phyloP scores from a whole-genome alignment of 495 filamentous ascomycete genomes.

The Rhypophila decipiens region DNA sequence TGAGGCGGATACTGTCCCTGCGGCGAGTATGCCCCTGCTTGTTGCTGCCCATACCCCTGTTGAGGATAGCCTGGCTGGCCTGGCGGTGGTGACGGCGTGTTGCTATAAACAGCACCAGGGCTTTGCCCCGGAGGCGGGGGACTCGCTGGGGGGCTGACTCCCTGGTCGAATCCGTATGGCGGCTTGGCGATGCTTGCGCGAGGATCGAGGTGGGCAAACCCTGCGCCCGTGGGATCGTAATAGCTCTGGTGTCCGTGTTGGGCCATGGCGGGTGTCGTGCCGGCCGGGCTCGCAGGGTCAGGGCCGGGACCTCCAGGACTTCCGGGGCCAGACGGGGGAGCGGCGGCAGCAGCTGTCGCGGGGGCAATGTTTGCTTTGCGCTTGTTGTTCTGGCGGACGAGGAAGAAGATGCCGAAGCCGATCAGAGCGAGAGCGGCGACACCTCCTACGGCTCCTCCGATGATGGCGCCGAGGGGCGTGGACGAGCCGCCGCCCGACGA shows the following conservation, averaged over 20 bases:
- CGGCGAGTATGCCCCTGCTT: neutral
- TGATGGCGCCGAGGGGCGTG: conserved; percentile 26
- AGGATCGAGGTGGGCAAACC: conserved; percentile 7
- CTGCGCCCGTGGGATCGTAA: neutral
- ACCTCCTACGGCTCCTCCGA: conserved; percentile 46
- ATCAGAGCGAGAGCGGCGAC: conserved; percentile 33
- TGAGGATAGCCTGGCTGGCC: neutral
- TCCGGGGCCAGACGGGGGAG: neutral
- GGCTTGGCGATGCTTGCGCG: conserved; percentile 14
- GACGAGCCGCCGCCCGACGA: conserved; percentile 2
- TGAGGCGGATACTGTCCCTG: too few species aligned
- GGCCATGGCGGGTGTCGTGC: conserved; percentile 7
- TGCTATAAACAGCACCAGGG: conserved; percentile 1
- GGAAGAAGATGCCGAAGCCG: conserved; percentile 33
- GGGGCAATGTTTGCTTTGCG: conserved; percentile 10
- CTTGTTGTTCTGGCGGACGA: conserved; percentile 33
- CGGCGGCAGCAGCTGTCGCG: neutral
- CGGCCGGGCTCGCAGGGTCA: neutral
- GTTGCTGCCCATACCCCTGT: neutral
- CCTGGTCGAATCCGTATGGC: conserved; percentile 1
- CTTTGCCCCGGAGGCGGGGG: conserved; percentile 9
- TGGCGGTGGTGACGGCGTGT: conserved; percentile 8
- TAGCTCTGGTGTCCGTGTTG: conserved; percentile 5
- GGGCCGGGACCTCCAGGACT: too few species aligned
- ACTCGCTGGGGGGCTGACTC: conserved; percentile 7